These are phyloP conservation scores for Ophiocordyceps robertsii DNA, from an alignment of 2,329 filamentous ascomycete species.

Conservation along the genomic window DNA sequence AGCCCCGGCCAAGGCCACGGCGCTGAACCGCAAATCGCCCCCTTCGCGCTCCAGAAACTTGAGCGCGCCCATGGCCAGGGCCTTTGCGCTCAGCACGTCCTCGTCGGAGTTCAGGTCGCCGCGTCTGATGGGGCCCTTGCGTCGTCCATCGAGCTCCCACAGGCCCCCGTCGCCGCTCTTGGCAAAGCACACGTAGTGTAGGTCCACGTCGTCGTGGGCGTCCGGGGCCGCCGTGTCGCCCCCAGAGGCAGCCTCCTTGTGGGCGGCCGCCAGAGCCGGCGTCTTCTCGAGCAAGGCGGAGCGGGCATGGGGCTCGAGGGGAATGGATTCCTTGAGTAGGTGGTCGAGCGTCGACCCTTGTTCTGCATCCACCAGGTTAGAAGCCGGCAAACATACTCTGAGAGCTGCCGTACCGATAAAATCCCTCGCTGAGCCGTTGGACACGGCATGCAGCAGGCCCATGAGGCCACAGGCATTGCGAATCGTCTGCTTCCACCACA, in stretches of 20 bases:
- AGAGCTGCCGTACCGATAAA: constrained; percentile 35
- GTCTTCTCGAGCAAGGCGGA: constrained; percentile 67
- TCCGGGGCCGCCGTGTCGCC: constrained; percentile 71
- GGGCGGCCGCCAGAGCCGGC: constrained; percentile 60
- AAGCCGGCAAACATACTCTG: not conserved
- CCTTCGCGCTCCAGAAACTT: constrained; percentile 43
- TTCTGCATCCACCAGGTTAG: constrained; percentile 16
- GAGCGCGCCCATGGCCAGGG: constrained; percentile 53
- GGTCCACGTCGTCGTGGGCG: constrained; percentile 70
- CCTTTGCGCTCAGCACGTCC: constrained; percentile 63
- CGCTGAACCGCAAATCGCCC: constrained; percentile 44
- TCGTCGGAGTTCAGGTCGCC: constrained; percentile 45
- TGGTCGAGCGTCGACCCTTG: constrained; percentile 43
- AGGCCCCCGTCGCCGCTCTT: constrained; percentile 52
- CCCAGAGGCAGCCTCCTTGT: constrained; percentile 59
- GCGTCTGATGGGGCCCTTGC: constrained; percentile 41
- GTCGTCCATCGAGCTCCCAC: constrained; percentile 47
- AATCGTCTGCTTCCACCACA: constrained; percentile 95
- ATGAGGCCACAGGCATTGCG: constrained; percentile 87
- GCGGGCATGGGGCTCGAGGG: constrained; percentile 51
- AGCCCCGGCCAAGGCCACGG: constrained; percentile 39
- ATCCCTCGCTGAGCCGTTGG: constrained; percentile 57
- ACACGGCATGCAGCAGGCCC: constrained; percentile 69
- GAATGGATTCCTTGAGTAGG: constrained; percentile 57
- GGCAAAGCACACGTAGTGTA: constrained; percentile 94